Conservation (phyloP, 306 rosid genomes). For the Senna tora region DNA sequence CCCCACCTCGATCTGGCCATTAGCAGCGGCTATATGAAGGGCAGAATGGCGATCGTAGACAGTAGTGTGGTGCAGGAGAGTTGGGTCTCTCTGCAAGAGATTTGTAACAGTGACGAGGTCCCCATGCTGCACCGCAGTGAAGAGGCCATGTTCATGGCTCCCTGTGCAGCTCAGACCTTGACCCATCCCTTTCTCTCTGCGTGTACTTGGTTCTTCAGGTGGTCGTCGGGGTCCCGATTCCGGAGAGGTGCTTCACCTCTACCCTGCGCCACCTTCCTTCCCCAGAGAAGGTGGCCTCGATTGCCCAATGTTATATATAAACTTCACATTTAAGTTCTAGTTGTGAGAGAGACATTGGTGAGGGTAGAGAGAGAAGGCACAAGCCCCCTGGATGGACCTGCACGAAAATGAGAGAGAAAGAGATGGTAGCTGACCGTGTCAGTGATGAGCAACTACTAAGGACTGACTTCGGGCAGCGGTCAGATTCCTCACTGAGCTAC, state of each 20-base stretch:
- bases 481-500: conserved; percentile 49
- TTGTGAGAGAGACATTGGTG: not conserved
- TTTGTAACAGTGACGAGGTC: conserved; percentile 56
- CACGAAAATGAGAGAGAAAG: conserved; percentile 33
- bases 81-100: conserved; percentile 55
- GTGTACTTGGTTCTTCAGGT: not conserved
- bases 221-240: conserved; percentile 16
- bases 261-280: conserved; percentile 55
- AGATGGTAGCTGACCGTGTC: conserved; percentile 57
- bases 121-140: conserved; percentile 81
- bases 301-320: conserved; percentile 36
- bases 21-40: conserved; percentile 94
- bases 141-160: conserved; percentile 71
- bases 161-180: conserved; percentile 88
- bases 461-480: conserved; percentile 55
- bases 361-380: conserved; percentile 15
- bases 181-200: conserved; percentile 61
- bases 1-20: conserved; percentile 93
- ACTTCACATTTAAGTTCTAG: conserved; percentile 53
- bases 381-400: not conserved
- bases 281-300: conserved; percentile 44
- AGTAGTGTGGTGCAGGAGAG: conserved; percentile 63
- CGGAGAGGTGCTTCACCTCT: conserved; percentile 40
- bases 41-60: conserved; percentile 83
- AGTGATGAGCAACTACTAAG: conserved; percentile 42